Evolutionary conservation across 768 basidiomycete genomes (phyloP).

Genomic region (Termitomyces sp.): DNA sequence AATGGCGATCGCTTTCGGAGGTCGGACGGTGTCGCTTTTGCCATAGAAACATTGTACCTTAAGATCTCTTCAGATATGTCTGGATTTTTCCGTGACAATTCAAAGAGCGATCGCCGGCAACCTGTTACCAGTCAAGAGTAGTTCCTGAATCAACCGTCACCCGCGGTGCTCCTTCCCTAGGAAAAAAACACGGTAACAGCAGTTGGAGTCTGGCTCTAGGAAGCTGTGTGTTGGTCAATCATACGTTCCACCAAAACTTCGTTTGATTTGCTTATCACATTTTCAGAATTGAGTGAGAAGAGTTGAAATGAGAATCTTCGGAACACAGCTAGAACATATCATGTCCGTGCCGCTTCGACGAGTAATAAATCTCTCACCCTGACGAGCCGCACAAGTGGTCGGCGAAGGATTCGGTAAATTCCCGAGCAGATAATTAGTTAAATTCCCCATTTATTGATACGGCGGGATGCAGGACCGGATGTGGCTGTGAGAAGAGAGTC

Average conservation of each 20-base stretch:
- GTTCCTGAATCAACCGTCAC: background rate
- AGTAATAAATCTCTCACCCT: conserved; percentile 6
- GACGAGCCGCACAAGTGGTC: conserved; percentile 5
- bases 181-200: background rate
- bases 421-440: conserved; percentile 8
- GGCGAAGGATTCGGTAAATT: conserved; percentile 15
- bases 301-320: background rate
- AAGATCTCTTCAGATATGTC: too few species aligned
- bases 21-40: background rate
- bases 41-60: background rate
- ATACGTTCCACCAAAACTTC: background rate
- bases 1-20: background rate
- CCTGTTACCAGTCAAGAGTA: background rate
- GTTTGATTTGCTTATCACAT: background rate
- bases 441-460: conserved; percentile 18
- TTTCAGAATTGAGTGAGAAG: background rate
- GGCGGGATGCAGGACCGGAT: conserved; percentile 15
- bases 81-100: background rate
- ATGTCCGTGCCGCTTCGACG: conserved; percentile 1
- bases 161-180: background rate
- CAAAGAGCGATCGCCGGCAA: background rate
- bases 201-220: too few species aligned
- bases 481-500: conserved; percentile 11
- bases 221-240: too few species aligned
- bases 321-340: background rate